Percentiles rank a stretch among this genome's conserved stretches.
phyloP scores from a whole-genome alignment of 768 basidiomycete species.

The Pisolithus sp. region DNA sequence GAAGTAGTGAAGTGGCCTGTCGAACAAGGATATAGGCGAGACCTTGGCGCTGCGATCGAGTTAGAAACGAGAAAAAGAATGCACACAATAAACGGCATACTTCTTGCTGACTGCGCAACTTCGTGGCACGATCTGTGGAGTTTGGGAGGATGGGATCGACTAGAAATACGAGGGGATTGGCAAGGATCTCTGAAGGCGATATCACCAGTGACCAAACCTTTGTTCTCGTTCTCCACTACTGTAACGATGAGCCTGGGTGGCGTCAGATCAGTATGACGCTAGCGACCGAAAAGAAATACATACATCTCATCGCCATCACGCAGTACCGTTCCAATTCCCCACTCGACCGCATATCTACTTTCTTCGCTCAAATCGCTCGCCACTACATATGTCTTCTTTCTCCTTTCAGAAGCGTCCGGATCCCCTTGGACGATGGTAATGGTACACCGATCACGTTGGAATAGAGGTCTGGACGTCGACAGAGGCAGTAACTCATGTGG shows the following conservation, averaged over 20 bases:
- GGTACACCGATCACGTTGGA: conserved; percentile 89
- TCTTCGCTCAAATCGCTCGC: conserved; percentile 95
- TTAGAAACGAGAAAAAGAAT: conserved; percentile 3
- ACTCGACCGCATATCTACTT: conserved; percentile 90
- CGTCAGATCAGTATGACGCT: neutral
- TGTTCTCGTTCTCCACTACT: conserved; percentile 87
- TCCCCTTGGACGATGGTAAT: conserved; percentile 85
- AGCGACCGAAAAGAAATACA: conserved; percentile 11
- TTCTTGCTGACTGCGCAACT: conserved; percentile 88
- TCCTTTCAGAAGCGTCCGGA: conserved; percentile 53
- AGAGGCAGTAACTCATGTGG: conserved; percentile 60
- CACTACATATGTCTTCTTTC: conserved; percentile 70
- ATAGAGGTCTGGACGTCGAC: conserved; percentile 69
- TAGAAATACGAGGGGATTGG: conserved; percentile 17
- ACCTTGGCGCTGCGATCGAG: conserved; percentile 64
- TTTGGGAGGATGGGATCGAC: conserved; percentile 69
- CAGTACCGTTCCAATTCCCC: conserved; percentile 95
- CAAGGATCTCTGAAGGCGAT: neutral
- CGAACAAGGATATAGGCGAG: conserved; percentile 83
- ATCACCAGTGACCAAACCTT: conserved; percentile 44
- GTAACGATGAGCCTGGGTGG: conserved; percentile 66
- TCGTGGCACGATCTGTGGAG: conserved; percentile 60
- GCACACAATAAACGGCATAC: conserved; percentile 32
- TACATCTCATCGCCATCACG: conserved; percentile 90
- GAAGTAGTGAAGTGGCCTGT: conserved; percentile 83